Conservation (phyloP, 768 basidiomycete species). For the Lactarius hengduanensis region DNA sequence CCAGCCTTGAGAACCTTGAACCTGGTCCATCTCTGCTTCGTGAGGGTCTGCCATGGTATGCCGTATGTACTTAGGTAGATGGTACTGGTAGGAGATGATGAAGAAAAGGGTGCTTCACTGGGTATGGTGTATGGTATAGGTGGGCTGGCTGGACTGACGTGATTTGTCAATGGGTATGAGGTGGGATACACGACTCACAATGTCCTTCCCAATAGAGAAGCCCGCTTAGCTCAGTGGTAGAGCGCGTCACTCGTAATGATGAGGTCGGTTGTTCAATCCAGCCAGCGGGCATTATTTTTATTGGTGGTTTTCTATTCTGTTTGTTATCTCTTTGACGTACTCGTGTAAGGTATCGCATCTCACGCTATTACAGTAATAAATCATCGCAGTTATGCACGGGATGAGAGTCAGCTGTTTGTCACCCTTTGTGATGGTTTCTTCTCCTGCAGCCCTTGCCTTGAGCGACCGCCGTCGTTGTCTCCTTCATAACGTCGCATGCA, state of each 20-base stretch:
- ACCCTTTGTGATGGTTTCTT: background rate
- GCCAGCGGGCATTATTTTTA: slow-evolving; percentile 29
- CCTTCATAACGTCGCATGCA: slow-evolving; percentile 41
- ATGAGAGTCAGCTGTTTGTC: background rate
- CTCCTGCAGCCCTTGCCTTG: slow-evolving; percentile 9
- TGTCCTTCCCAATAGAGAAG: accelerated
- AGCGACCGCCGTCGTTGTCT: slow-evolving; percentile 47
- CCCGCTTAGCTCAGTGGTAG: slow-evolving; percentile 36
- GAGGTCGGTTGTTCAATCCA: slow-evolving; percentile 32
- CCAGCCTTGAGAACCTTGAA: slow-evolving; percentile 80
- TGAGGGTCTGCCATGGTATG: slow-evolving; percentile 64
- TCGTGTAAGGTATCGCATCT: background rate
- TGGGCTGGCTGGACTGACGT: background rate
- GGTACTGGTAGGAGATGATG: background rate
- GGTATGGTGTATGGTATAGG: background rate
- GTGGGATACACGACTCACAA: background rate
- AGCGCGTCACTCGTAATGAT: slow-evolving; percentile 35
- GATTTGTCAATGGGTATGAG: background rate
- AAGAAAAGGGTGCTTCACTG: background rate
- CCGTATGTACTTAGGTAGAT: background rate
- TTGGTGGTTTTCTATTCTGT: slow-evolving; percentile 1
- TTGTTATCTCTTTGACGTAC: background rate
- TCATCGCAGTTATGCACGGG: background rate
- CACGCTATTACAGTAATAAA: background rate
- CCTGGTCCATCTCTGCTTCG: slow-evolving; percentile 85